Conservation (phyloP, 208 protist genomes). For the Lotmaria passim region DNA sequence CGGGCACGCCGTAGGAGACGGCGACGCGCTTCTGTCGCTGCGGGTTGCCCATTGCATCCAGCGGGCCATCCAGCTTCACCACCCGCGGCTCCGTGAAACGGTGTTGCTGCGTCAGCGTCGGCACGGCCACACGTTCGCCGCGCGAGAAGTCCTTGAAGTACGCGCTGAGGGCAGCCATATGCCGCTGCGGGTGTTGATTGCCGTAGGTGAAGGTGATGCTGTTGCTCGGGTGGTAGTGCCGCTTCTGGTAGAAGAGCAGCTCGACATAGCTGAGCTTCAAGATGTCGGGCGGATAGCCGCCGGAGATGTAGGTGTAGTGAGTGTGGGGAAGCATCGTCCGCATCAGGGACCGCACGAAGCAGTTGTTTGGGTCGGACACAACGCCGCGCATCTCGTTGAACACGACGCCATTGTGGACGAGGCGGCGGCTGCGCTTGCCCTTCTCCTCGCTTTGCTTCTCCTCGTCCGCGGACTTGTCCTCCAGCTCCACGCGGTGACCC, state of each 20-base stretch:
- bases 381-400: constrained; percentile 96
- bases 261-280: constrained; percentile 88
- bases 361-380: constrained; percentile 81
- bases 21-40: constrained; percentile 82
- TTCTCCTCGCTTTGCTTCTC: constrained; percentile 5
- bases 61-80: constrained; percentile 71
- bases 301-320: constrained; percentile 89
- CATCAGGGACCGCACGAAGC: constrained; percentile 79
- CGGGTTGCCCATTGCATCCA: constrained; percentile 83
- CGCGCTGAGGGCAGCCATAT: constrained; percentile 74
- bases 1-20: constrained; percentile 76
- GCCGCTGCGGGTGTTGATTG: constrained; percentile 66
- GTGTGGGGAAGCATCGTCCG: constrained; percentile 83
- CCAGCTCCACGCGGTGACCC: constrained; percentile 90
- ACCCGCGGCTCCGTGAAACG: constrained; percentile 55
- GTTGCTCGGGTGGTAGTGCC: constrained; percentile 94
- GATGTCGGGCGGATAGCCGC: constrained; percentile 91
- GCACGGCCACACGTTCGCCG: constrained; percentile 49
- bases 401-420: constrained; percentile 92
- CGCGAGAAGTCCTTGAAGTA: constrained; percentile 67
- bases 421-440: constrained; percentile 31
- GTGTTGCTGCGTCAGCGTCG: constrained; percentile 52
- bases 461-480: constrained; percentile 30
- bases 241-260: constrained; percentile 85
- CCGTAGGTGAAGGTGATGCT: constrained; percentile 92